Conservation (phyloP, 208 protist genomes). For the Polymyxa betae region DNA sequence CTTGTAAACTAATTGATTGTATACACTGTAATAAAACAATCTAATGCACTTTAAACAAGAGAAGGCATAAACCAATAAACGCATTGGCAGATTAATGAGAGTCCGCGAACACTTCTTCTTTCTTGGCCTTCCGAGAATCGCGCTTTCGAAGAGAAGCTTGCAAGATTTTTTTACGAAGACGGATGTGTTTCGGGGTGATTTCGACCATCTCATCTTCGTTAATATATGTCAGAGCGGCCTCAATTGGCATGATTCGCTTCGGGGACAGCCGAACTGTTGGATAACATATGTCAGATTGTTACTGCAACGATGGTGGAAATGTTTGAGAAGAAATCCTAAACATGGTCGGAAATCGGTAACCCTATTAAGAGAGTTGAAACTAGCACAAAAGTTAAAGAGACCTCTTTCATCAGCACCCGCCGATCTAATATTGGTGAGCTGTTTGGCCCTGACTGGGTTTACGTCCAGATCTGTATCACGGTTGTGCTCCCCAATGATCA, state of each 20-base stretch:
- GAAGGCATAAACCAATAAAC: too few relatives aligned
- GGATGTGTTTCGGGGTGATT: slow-evolving; percentile 26
- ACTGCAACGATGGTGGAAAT: not conserved
- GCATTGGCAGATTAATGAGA: too few relatives aligned
- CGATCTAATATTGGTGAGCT: slow-evolving; percentile 31
- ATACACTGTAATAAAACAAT: too few relatives aligned
- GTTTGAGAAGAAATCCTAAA: not conserved
- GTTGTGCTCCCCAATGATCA: slow-evolving; percentile 54
- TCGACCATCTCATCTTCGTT: slow-evolving; percentile 37
- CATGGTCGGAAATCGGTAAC: too few relatives aligned
- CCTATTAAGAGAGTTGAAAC: too few relatives aligned
- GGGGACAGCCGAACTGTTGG: slow-evolving; percentile 7
- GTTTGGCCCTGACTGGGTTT: slow-evolving; percentile 55
- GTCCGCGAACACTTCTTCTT: too few relatives aligned
- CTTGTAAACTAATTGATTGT: too few relatives aligned
- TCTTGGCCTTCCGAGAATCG: not conserved
- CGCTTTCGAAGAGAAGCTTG: not conserved
- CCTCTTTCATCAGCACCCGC: not conserved
- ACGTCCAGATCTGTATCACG: slow-evolving; percentile 52
- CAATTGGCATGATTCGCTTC: slow-evolving; percentile 9
- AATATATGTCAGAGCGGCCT: slow-evolving; percentile 8
- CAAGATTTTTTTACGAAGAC: slow-evolving; percentile 15
- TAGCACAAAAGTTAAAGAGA: too few relatives aligned
- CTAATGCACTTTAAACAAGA: too few relatives aligned
- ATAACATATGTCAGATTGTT: too few relatives aligned